Percentiles rank a stretch among this genome's conserved stretches.
These are phyloP conservation scores for Lachnellula willkommii DNA, from an alignment of 2,329 filamentous ascomycete genomes.

Conservation along the genomic window DNA sequence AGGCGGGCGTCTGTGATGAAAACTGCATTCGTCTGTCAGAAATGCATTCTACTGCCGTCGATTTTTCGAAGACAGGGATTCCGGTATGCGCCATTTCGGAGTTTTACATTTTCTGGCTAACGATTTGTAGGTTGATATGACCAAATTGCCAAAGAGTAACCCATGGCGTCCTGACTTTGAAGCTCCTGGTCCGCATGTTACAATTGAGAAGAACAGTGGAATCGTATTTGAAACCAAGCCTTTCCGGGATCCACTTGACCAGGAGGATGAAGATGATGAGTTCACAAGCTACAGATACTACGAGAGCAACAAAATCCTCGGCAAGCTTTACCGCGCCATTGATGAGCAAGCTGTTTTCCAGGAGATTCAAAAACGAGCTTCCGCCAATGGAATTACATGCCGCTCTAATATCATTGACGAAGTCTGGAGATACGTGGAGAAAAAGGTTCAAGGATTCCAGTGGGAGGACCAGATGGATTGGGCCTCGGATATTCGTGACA, in stretches of 20 bases:
- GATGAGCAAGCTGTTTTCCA: conserved; percentile 62
- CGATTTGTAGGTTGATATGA: conserved; percentile 23
- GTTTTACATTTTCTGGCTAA: not conserved
- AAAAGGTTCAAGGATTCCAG: conserved; percentile 29
- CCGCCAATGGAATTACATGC: conserved; percentile 4
- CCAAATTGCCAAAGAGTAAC: conserved; percentile 23
- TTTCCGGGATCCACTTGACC: conserved; percentile 17
- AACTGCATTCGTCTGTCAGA: conserved; percentile 44
- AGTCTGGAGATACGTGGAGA: conserved; percentile 38
- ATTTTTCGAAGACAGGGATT: conserved; percentile 72
- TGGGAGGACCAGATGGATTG: conserved; percentile 36
- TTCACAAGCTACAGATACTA: conserved; percentile 55
- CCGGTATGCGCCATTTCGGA: conserved; percentile 35
- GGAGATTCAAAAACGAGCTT: conserved; percentile 21
- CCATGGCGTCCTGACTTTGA: conserved; percentile 46
- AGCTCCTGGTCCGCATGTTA: conserved; percentile 42
- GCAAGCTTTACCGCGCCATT: conserved; percentile 64
- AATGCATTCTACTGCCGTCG: conserved; percentile 66
- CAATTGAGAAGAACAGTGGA: conserved; percentile 34
- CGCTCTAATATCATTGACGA: conserved; percentile 22
- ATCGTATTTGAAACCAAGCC: conserved; percentile 17
- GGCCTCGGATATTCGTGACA: conserved; percentile 38
- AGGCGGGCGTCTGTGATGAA: conserved; percentile 45
- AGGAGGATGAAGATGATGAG: conserved; percentile 45
- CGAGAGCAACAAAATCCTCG: conserved; percentile 61